A percentile compares a stretch with the other conserved stretches of the same genome.
These are phyloP conservation scores for Hyparrhenia diplandra DNA, from an alignment of 176 grass and related monocot species.

Conservation along the genomic window DNA sequence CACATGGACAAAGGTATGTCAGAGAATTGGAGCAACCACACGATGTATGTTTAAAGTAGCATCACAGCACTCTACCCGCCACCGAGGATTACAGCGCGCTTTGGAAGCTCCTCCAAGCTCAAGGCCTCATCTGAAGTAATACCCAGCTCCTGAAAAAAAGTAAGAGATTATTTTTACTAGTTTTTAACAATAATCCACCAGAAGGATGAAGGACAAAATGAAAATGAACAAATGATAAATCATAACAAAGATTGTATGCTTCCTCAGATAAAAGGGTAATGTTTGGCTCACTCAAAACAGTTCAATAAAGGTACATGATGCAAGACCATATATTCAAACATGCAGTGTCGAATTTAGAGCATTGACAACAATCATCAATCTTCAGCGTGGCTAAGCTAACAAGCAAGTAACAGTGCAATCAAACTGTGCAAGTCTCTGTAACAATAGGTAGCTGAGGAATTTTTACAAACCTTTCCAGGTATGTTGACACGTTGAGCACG, in stretches of 20 bases:
- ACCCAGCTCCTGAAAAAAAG: slow-evolving; percentile 67
- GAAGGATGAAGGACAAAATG: not conserved
- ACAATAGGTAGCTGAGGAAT: not conserved
- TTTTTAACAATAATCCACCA: not conserved
- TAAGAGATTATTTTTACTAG: not conserved
- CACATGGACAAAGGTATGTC: slow-evolving; percentile 11
- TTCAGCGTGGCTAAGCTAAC: not conserved
- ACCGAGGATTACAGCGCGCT: slow-evolving; percentile 82
- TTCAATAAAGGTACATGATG: not conserved
- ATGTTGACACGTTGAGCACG: slow-evolving; percentile 67
- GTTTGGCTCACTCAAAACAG: not conserved
- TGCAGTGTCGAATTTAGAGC: not conserved
- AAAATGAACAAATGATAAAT: not conserved
- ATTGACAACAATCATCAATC: not conserved
- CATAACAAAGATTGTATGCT: not conserved
- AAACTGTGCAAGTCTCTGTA: not conserved
- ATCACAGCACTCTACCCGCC: slow-evolving; percentile 53
- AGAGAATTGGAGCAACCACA: not conserved
- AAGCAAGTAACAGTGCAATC: not conserved
- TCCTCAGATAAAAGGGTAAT: not conserved
- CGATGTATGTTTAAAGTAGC: not conserved
- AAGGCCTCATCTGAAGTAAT: slow-evolving; percentile 99
- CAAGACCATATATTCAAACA: not conserved
- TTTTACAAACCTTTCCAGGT: slow-evolving; percentile 74
- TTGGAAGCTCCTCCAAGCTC: slow-evolving; percentile 90